Evolutionary conservation across 208 protist genomes (phyloP).

Genomic region (Trypanosomatidae sp.): DNA sequence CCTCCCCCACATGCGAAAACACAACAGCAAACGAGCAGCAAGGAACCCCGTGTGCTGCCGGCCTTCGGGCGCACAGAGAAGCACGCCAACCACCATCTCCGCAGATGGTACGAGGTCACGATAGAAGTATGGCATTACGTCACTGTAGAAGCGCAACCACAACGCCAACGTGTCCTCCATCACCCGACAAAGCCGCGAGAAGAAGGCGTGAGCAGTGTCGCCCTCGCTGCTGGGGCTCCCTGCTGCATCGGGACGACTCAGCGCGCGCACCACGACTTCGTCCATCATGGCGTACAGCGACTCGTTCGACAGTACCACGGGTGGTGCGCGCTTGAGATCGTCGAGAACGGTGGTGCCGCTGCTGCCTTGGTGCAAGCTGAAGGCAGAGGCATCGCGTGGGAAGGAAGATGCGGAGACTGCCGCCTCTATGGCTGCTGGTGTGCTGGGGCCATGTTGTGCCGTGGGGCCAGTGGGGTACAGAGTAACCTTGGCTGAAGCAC

Average conservation of each 20-base stretch:
- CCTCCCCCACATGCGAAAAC: not conserved
- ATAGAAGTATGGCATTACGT: slow-evolving; percentile 34
- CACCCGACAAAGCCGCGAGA: not conserved
- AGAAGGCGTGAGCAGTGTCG: not conserved
- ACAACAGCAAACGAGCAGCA: not conserved
- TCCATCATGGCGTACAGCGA: slow-evolving; percentile 24
- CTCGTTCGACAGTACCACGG: slow-evolving; percentile 21
- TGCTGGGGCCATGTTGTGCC: not conserved
- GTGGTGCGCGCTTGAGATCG: slow-evolving; percentile 12
- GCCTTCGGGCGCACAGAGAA: slow-evolving; percentile 25
- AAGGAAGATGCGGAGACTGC: not conserved
- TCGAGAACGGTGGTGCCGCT: slow-evolving; percentile 13
- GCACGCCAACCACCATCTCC: slow-evolving; percentile 24
- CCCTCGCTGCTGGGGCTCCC: not conserved
- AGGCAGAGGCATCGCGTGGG: not conserved
- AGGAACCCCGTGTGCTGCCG: not conserved
- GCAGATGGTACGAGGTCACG: slow-evolving; percentile 29
- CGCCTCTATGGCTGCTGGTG: not conserved
- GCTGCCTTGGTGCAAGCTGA: not conserved
- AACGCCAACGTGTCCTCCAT: slow-evolving; percentile 19
- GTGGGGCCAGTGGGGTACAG: not conserved
- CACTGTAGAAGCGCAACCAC: slow-evolving; percentile 32
- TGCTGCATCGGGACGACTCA: not conserved
- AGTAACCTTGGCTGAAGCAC: not conserved
- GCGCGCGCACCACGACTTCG: slow-evolving; percentile 20